phyloP scores from a whole-genome alignment of 2,329 filamentous ascomycete species.

The Cladosporium sp. region DNA sequence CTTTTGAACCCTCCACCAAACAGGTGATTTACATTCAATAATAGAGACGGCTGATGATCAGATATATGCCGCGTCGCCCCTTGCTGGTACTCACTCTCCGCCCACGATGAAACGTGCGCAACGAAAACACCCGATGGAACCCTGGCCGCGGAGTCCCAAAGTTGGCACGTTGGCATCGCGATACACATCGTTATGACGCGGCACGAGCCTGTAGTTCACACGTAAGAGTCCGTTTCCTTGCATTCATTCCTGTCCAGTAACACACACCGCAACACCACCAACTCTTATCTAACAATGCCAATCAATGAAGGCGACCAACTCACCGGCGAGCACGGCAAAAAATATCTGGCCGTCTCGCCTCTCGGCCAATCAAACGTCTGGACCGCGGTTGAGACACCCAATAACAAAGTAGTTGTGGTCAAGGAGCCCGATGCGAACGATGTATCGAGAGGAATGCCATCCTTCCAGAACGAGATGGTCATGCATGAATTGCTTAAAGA shows the following conservation, averaged over 20 bases:
- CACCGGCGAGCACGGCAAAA: conserved; percentile 28
- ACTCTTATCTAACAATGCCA: not conserved
- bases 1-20: not conserved
- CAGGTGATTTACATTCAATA: not conserved
- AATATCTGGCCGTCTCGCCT: conserved; percentile 31
- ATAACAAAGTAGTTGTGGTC: conserved; percentile 29
- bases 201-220: not conserved
- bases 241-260: not conserved
- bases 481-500: conserved; percentile 35
- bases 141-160: not conserved
- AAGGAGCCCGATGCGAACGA: conserved; percentile 30
- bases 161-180: not conserved
- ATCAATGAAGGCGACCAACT: conserved; percentile 28
- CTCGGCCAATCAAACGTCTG: conserved; percentile 34
- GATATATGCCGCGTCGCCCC: not conserved
- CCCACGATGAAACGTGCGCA: not conserved
- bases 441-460: conserved; percentile 24
- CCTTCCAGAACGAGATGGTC: conserved; percentile 33
- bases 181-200: conserved; percentile 10
- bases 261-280: not conserved
- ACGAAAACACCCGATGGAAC: not conserved
- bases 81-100: not conserved
- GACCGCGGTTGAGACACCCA: conserved; percentile 28
- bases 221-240: not conserved
- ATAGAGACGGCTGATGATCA: not conserved